These are phyloP conservation scores for Nothophaeocryptopus gaeumannii DNA, from an alignment of 2,329 filamentous ascomycete genomes.

Conservation along the genomic window DNA sequence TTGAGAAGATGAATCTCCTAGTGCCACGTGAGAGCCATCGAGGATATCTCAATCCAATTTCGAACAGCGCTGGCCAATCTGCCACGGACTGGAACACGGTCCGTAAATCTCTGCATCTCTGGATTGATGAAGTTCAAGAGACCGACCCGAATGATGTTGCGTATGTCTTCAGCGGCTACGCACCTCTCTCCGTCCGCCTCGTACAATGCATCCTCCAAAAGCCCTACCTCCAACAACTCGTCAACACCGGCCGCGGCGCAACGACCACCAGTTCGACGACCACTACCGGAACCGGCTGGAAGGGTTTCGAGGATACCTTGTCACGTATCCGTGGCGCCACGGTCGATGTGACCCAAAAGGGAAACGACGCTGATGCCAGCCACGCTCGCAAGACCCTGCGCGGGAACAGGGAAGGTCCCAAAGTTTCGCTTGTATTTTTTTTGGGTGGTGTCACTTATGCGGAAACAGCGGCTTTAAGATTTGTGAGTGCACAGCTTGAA, in stretches of 20 bases:
- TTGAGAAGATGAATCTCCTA: slow-evolving; percentile 88
- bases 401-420: slow-evolving; percentile 58
- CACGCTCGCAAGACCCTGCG: slow-evolving; percentile 74
- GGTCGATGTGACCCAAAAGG: slow-evolving; percentile 88
- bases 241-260: slow-evolving; percentile 46
- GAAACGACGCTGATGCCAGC: slow-evolving; percentile 87
- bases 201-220: slow-evolving; percentile 94
- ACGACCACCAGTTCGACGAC: slow-evolving; percentile 51
- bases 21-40: slow-evolving; percentile 69
- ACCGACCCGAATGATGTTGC: slow-evolving; percentile 89
- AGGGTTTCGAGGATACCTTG: slow-evolving; percentile 87
- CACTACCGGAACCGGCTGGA: slow-evolving; percentile 70
- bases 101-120: slow-evolving; percentile 80
- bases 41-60: slow-evolving; percentile 76
- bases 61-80: slow-evolving; percentile 53
- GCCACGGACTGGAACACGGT: slow-evolving; percentile 79
- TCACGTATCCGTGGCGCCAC: slow-evolving; percentile 85
- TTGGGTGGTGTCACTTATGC: slow-evolving; percentile 95
- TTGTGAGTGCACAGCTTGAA: slow-evolving; percentile 73
- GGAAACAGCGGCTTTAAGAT: slow-evolving; percentile 89
- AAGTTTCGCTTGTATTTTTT: slow-evolving; percentile 95
- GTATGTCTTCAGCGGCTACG: slow-evolving; percentile 98
- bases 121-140: slow-evolving; percentile 95
- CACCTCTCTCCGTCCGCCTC: slow-evolving; percentile 83
- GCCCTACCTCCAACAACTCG: slow-evolving; percentile 65